A percentile compares a stretch with the other conserved stretches of the same genome.
phyloP scores from a whole-genome alignment of 345 rosid species.

The Populus simonii region DNA sequence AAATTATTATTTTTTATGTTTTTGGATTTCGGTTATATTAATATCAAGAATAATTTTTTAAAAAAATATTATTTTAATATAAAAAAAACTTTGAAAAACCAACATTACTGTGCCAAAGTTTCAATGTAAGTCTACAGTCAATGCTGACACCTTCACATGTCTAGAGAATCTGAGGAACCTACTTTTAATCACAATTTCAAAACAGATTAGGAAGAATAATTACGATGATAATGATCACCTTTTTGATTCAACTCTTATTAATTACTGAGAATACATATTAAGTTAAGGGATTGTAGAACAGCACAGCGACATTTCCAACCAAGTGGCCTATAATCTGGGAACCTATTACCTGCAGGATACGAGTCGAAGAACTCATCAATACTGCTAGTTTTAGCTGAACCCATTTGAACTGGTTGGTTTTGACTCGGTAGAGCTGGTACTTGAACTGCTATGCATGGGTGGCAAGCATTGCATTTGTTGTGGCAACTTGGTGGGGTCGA shows the following conservation, averaged over 20 bases:
- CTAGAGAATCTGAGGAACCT: neutral
- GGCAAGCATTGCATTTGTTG: constrained; percentile 79
- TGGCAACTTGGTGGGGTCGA: constrained; percentile 90
- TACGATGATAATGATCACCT: neutral
- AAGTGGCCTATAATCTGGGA: constrained; percentile 88
- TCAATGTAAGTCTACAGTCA: neutral
- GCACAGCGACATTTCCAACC: constrained; percentile 88
- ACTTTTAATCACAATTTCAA: neutral
- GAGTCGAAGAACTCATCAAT: constrained; percentile 29
- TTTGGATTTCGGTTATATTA: no score
- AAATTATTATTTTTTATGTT: no score
- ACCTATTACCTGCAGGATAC: constrained; percentile 43
- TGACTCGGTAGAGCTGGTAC: constrained; percentile 55
- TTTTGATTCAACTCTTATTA: neutral
- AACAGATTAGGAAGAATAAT: neutral
- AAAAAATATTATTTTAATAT: no score
- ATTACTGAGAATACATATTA: no score
- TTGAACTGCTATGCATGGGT: constrained; percentile 88
- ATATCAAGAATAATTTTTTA: neutral
- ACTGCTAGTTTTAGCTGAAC: constrained; percentile 13
- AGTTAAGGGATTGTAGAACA: constrained; percentile 65
- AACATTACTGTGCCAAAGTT: neutral
- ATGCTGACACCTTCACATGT: constrained; percentile 1
- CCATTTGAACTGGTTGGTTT: neutral
- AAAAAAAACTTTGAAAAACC: no score